Percentiles rank a stretch among this genome's conserved stretches.
Conservation (phyloP, 2,329 filamentous ascomycete species). For the Saccharata proteae region DNA sequence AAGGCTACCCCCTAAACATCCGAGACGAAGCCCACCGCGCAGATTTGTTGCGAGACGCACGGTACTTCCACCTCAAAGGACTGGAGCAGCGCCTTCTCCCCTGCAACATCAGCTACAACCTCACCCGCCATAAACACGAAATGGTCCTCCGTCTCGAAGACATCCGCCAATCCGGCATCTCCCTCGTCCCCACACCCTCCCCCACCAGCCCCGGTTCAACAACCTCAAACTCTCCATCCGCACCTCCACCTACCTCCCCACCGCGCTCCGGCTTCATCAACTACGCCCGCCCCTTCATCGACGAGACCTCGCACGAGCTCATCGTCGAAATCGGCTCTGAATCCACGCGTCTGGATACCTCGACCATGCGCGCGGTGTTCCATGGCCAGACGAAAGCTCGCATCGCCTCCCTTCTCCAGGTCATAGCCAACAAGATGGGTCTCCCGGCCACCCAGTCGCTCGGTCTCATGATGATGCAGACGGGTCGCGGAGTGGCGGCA, state of each 20-base stretch:
- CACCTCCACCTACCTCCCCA: constrained; percentile 10
- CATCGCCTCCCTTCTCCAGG: constrained; percentile 62
- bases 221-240: no score
- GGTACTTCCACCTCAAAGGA: constrained; percentile 87
- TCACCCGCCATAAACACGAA: constrained; percentile 54
- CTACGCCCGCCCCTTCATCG: constrained; percentile 79
- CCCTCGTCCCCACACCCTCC: constrained; percentile 42
- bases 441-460: constrained; percentile 47
- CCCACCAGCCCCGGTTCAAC: constrained; percentile 4
- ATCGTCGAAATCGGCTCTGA: constrained; percentile 57
- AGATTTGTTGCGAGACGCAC: constrained; percentile 69
- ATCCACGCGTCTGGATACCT: constrained; percentile 30
- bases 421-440: constrained; percentile 70
- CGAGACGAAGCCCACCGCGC: constrained; percentile 63
- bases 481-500: constrained; percentile 45
- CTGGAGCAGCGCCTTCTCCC: constrained; percentile 79
- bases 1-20: constrained; percentile 73
- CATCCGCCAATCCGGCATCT: constrained; percentile 75
- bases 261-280: constrained; percentile 47
- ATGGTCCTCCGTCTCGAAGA: constrained; percentile 74
- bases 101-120: constrained; percentile 64
- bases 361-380: constrained; percentile 53
- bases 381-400: constrained; percentile 57
- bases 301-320: constrained; percentile 59
- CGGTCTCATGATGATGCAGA: constrained; percentile 52